These are phyloP conservation scores for Penicillium bialowiezense DNA, from an alignment of 495 filamentous ascomycete species.

Conservation along the genomic window DNA sequence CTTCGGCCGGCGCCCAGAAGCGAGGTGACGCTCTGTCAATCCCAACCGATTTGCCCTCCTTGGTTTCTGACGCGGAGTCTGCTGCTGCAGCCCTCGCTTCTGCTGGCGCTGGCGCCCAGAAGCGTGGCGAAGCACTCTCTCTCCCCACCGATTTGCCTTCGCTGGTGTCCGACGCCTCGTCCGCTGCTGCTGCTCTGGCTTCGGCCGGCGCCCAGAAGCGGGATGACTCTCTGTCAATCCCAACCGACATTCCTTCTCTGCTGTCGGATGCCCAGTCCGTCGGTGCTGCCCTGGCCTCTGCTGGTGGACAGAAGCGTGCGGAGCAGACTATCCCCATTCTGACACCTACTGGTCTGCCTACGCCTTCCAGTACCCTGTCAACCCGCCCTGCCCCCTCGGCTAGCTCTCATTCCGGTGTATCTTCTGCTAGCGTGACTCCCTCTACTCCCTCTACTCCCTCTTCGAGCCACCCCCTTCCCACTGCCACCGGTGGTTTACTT, in stretches of 20 bases:
- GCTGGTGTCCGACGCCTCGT: slow-evolving; percentile 10
- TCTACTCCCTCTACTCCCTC: neutral
- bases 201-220: slow-evolving; percentile 15
- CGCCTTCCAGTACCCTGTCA: neutral
- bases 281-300: slow-evolving; percentile 6
- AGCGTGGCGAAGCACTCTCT: slow-evolving; percentile 10
- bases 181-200: slow-evolving; percentile 5
- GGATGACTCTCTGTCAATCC: slow-evolving; percentile 4
- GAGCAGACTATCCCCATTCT: neutral
- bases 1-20: slow-evolving; percentile 12
- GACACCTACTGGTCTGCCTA: neutral
- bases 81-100: slow-evolving; percentile 5
- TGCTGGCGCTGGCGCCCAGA: slow-evolving; percentile 7
- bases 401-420: neutral
- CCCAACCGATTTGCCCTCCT: slow-evolving; percentile 8
- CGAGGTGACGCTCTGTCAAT: slow-evolving; percentile 9
- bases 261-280: slow-evolving; percentile 9
- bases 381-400: neutral
- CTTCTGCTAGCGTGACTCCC: neutral
- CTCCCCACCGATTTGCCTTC: slow-evolving; percentile 17
- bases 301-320: slow-evolving; percentile 12
- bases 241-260: slow-evolving; percentile 9
- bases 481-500: neutral
- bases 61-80: slow-evolving; percentile 10
- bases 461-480: neutral